Evolutionary conservation across 176 grass and related monocot genomes (phyloP), one percentile per base, ranked within the genome.

Genomic region (Bothriochloa decipiens): DNA sequence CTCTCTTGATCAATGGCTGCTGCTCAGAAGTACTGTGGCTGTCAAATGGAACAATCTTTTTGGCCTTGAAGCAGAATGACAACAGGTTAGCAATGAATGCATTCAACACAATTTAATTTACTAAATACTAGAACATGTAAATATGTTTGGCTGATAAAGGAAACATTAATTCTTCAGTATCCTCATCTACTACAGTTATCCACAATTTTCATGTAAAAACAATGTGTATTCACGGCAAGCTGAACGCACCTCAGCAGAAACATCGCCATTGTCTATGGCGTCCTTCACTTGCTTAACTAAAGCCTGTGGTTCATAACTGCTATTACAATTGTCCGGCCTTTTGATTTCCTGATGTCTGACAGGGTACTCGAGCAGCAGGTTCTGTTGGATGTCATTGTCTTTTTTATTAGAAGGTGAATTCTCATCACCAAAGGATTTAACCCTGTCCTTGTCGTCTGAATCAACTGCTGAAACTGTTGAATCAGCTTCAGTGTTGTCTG

Each of bases 391-490:
- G 70, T 42, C 66, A 61, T 75, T 37, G 9, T 1, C 47, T 75
- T 74, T 65, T 61, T 68, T 16, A 26, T 85, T 69, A 41, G 15
- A 68, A 77, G 72, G 70, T 74, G 77, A 78, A 73, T 66, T 75
- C 72, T 80, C 77, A 85, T 69, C 46, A 50, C 27, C 61, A 75
- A 61, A 75, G 76, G 82, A 89, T 69, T 60, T 20, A 46, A 75
- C 52, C 41, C 9, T 75, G 23, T 82, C 81, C 41, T 81, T 68
- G 2, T 90, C 60, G n/a, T 57, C 82, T 14, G 74, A 85, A 85
- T 80, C 82, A 57, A 80, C 26, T 90, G 74, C 63, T 28, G 63
- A 70, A 43, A 74, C 52, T 65, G 88, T 61, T 79, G 41, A 7
- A 20, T 65, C 29, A 77, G 58, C 50, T 28, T 57, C 65, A 85